Evolutionary conservation across 345 rosid species (phyloP).

Genomic region (Diplotaxis tenuifolia): DNA sequence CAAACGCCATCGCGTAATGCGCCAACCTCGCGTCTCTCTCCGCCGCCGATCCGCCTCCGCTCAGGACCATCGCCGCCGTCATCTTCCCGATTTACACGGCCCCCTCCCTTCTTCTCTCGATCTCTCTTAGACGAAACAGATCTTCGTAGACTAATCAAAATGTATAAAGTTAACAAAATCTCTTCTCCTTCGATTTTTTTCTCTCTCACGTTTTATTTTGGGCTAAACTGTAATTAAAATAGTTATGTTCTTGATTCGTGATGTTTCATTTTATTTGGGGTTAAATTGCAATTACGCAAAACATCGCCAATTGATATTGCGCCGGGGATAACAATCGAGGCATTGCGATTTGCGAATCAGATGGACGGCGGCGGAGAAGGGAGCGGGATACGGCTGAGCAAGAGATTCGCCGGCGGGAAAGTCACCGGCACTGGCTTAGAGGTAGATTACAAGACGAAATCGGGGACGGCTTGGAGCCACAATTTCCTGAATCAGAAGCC

Average conservation of each 20-base stretch:
- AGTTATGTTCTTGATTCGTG: too few relatives aligned
- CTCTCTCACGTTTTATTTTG: not conserved
- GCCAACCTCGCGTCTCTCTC: conserved; percentile 65
- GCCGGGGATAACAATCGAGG: not conserved
- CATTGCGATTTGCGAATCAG: not conserved
- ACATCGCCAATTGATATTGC: not conserved
- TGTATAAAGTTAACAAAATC: not conserved
- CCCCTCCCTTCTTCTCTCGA: not conserved
- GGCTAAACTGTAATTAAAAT: not conserved
- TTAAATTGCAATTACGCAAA: not conserved
- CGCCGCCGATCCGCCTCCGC: conserved; percentile 39
- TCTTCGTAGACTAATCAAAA: not conserved
- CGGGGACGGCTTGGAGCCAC: conserved; percentile 99
- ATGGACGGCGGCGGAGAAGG: conserved; percentile 91
- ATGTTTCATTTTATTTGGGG: not conserved
- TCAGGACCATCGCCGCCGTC: conserved; percentile 38
- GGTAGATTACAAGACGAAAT: conserved; percentile 87
- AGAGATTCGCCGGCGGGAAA: conserved; percentile 57
- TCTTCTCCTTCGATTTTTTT: not conserved
- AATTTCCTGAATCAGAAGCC: conserved; percentile 95
- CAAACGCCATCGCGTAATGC: conserved; percentile 80
- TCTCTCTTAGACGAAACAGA: not conserved
- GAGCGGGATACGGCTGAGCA: conserved; percentile 75
- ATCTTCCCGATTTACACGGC: conserved; percentile 26
- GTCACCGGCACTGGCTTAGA: conserved; percentile 47